Conservation (phyloP, 2,329 filamentous ascomycete genomes). For the Sporothrix brunneoviolacea region DNA sequence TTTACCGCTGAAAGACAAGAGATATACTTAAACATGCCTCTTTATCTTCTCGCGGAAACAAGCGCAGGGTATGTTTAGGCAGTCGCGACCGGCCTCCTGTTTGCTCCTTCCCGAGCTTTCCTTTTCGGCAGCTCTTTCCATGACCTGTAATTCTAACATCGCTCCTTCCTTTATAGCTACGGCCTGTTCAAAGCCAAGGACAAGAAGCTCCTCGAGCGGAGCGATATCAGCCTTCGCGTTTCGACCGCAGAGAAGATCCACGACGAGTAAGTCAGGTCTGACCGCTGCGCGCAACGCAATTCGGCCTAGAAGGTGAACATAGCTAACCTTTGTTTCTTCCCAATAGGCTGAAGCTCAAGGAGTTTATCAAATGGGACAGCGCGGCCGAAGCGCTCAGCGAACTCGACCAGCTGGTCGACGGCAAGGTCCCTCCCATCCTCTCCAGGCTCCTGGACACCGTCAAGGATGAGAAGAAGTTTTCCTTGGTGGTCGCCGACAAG, state of each 20-base stretch:
- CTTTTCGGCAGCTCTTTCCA: slow-evolving; percentile 1
- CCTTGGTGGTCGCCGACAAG: slow-evolving; percentile 85
- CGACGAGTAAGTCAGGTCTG: slow-evolving; percentile 62
- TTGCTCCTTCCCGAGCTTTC: neutral
- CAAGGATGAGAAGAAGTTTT: slow-evolving; percentile 97
- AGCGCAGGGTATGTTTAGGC: slow-evolving; percentile 61
- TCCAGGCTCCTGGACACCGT: slow-evolving; percentile 75
- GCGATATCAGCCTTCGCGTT: slow-evolving; percentile 65
- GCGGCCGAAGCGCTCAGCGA: slow-evolving; percentile 86
- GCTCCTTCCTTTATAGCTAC: slow-evolving; percentile 56
- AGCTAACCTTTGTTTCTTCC: slow-evolving; percentile 4
- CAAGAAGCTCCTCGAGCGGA: slow-evolving; percentile 93
- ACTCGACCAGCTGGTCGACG: slow-evolving; percentile 79
- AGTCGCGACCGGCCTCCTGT: neutral
- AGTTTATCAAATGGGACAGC: slow-evolving; percentile 96
- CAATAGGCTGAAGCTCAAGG: slow-evolving; percentile 55
- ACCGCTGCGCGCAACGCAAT: too few relatives aligned
- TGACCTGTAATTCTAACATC: slow-evolving; percentile 25
- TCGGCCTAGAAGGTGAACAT: too few relatives aligned
- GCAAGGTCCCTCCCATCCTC: slow-evolving; percentile 88
- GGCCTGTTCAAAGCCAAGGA: slow-evolving; percentile 97
- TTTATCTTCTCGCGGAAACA: slow-evolving; percentile 91
- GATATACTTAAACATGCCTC: too few relatives aligned
- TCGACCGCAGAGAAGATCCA: slow-evolving; percentile 77
- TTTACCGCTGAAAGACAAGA: too few relatives aligned